These are phyloP conservation scores for Lepraria neglecta DNA, from an alignment of 495 filamentous ascomycete genomes.

Conservation along the genomic window DNA sequence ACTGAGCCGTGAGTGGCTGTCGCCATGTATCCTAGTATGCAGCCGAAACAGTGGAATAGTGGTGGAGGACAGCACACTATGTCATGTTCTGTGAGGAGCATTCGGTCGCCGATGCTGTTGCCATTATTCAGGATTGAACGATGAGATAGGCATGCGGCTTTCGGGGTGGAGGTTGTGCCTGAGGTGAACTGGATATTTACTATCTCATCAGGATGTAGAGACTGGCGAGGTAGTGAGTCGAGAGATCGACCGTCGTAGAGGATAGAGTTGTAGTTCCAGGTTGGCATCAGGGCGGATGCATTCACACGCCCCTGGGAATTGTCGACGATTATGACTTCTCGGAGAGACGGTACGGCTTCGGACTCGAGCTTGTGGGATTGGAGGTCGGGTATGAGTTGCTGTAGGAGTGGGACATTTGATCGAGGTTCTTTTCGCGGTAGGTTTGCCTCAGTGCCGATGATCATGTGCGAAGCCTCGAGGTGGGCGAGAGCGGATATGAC, in stretches of 20 bases:
- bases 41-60: constrained; percentile 90
- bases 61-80: constrained; percentile 81
- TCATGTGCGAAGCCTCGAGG: constrained; percentile 65
- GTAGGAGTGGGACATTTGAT: constrained; percentile 66
- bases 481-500: constrained; percentile 72
- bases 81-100: constrained; percentile 68
- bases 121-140: constrained; percentile 86
- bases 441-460: constrained; percentile 82
- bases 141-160: constrained; percentile 87
- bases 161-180: constrained; percentile 82
- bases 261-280: constrained; percentile 53
- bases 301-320: constrained; percentile 64
- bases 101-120: constrained; percentile 68
- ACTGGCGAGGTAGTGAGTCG: constrained; percentile 34
- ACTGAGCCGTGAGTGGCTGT: constrained; percentile 78
- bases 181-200: constrained; percentile 97
- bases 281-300: constrained; percentile 37
- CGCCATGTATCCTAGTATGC: constrained; percentile 88
- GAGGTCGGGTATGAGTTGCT: constrained; percentile 58
- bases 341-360: constrained; percentile 60
- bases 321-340: constrained; percentile 68
- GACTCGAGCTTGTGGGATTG: constrained; percentile 50
- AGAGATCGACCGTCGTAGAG: constrained; percentile 39
- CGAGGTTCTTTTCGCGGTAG: constrained; percentile 72
- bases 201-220: constrained; percentile 60